phyloP scores from a whole-genome alignment of 208 protist genomes.

The Leishmania aethiopica region DNA sequence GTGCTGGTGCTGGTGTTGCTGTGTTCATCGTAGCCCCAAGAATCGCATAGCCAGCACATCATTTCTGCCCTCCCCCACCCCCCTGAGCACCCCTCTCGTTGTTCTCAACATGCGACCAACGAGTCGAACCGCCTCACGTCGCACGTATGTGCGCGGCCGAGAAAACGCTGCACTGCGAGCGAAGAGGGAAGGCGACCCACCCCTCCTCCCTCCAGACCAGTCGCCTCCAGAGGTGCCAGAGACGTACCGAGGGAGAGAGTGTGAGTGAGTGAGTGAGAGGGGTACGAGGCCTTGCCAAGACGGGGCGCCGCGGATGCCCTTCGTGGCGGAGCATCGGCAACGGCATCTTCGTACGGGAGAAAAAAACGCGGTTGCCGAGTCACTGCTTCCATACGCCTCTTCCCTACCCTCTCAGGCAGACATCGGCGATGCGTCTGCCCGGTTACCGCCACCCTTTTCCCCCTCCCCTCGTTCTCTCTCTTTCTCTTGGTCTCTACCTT shows the following conservation, averaged over 20 bases:
- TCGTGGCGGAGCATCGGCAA: too few relatives aligned
- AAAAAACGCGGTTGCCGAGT: not conserved
- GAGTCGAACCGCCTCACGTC: not conserved
- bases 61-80: not conserved
- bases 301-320: not conserved
- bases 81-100: not conserved
- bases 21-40: not conserved
- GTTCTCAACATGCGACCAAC: not conserved
- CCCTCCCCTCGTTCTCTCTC: not conserved
- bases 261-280: not conserved
- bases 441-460: not conserved
- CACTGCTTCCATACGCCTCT: not conserved
- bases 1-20: not conserved
- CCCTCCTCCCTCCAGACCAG: not conserved
- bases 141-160: not conserved
- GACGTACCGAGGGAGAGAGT: not conserved
- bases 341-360: not conserved
- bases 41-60: not conserved
- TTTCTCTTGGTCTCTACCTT: too few relatives aligned
- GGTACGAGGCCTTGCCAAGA: not conserved
- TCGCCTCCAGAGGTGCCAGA: not conserved
- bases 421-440: not conserved
- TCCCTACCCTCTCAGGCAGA: not conserved
- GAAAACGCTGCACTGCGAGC: not conserved
- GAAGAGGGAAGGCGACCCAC: too few relatives aligned